Evolutionary conservation across 129 eudicot genomes (phyloP).

Genomic region (Saposhnikovia divaricata): DNA sequence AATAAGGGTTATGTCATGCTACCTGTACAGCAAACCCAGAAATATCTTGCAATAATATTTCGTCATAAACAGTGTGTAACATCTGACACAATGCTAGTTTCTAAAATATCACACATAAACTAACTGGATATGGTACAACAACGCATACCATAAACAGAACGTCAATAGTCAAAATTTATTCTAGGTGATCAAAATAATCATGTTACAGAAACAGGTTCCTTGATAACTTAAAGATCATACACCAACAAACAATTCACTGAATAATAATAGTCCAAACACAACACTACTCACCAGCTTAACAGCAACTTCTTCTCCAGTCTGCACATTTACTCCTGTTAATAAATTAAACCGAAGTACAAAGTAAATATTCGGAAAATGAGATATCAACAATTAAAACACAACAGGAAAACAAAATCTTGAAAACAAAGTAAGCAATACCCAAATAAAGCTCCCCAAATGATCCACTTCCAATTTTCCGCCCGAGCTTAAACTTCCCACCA

Average conservation of each 20-base stretch:
- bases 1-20: background rate
- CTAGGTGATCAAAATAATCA: background rate
- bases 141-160: background rate
- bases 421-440: slow-evolving; percentile 31
- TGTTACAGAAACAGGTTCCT: background rate
- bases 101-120: background rate
- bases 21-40: background rate
- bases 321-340: slow-evolving; percentile 73
- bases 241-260: background rate
- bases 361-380: background rate
- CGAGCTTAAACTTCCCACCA: slow-evolving; percentile 96
- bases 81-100: background rate
- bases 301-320: slow-evolving; percentile 93
- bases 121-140: background rate
- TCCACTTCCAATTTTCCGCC: slow-evolving; percentile 93
- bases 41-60: background rate
- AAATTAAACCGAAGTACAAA: slow-evolving; percentile 8
- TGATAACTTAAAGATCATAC: background rate
- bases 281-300: slow-evolving; percentile 71
- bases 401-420: background rate
- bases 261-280: background rate
- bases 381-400: background rate
- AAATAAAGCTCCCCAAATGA: slow-evolving; percentile 89
- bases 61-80: background rate
- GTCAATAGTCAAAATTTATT: background rate